These are phyloP conservation scores for Hyaloperonospora brassicae DNA, from an alignment of 352 stramenopile species.

Conservation along the genomic window DNA sequence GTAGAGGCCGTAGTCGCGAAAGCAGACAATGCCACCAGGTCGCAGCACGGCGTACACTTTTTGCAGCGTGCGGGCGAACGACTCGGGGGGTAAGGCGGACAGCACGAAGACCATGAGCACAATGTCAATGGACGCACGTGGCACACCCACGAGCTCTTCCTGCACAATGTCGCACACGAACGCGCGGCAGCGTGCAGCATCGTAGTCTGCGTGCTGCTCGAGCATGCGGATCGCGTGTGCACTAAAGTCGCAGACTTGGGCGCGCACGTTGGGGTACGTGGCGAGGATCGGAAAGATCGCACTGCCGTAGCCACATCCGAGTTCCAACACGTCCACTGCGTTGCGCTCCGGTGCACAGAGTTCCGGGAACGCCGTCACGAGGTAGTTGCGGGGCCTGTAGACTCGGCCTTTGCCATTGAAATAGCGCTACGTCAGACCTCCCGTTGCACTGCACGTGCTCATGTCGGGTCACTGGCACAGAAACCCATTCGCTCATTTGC, in stretches of 20 bases:
- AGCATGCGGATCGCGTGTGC: slow-evolving; percentile 69
- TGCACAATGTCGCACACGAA: slow-evolving; percentile 68
- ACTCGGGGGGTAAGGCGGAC: slow-evolving; percentile 56
- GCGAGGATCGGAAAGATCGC: slow-evolving; percentile 79
- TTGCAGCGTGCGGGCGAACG: slow-evolving; percentile 39
- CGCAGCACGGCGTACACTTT: slow-evolving; percentile 50
- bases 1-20: slow-evolving; percentile 84
- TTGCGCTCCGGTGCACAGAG: slow-evolving; percentile 32
- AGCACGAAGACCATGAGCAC: slow-evolving; percentile 82
- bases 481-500: too few species aligned
- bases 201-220: slow-evolving; percentile 38
- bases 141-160: slow-evolving; percentile 39
- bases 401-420: slow-evolving; percentile 40
- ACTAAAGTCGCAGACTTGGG: slow-evolving; percentile 79
- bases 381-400: slow-evolving; percentile 80
- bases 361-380: slow-evolving; percentile 74
- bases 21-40: slow-evolving; percentile 68
- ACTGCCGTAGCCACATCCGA: slow-evolving; percentile 84
- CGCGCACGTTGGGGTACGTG: slow-evolving; percentile 50
- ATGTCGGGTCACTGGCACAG: neutral
- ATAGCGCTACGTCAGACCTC: slow-evolving; percentile 3
- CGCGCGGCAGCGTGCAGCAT: slow-evolving; percentile 43
- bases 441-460: neutral
- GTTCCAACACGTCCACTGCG: slow-evolving; percentile 53
- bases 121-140: slow-evolving; percentile 51